A percentile compares a stretch with the other conserved stretches of the same genome.
phyloP scores from a whole-genome alignment of 139 green algal genomes.

The Volvox reticuliferus region DNA sequence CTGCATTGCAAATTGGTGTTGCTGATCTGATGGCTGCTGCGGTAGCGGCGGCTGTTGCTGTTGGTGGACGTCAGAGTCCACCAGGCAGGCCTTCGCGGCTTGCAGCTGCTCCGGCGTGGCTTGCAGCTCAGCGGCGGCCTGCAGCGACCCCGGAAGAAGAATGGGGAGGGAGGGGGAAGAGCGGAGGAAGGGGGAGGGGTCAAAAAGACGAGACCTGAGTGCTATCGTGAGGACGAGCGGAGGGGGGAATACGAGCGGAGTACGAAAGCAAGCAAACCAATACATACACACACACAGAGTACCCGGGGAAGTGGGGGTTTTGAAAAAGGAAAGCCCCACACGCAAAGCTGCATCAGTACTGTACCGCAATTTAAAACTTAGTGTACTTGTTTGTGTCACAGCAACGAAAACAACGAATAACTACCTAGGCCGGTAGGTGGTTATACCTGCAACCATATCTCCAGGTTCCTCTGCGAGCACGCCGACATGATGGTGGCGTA shows the following conservation, averaged over 20 bases:
- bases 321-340: too few relatives aligned
- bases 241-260: too few relatives aligned
- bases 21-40: neutral
- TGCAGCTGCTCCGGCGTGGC: conserved; percentile 45
- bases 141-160: neutral
- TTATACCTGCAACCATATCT: conserved; percentile 67
- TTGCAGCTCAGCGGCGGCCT: conserved; percentile 57
- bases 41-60: neutral
- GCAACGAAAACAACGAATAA: too few relatives aligned
- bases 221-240: too few relatives aligned
- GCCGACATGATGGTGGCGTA: neutral
- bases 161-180: neutral
- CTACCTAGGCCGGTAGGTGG: too few relatives aligned
- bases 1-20: too few relatives aligned
- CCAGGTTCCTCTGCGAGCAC: conserved; percentile 49
- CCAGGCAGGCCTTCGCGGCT: conserved; percentile 2
- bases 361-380: neutral
- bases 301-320: too few relatives aligned
- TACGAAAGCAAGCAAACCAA: too few relatives aligned
- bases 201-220: neutral
- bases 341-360: too few relatives aligned
- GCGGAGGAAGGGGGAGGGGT: neutral
- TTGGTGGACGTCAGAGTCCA: neutral
- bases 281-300: too few relatives aligned
- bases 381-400: neutral